Percentiles rank a stretch among this genome's conserved stretches.
Conservation (phyloP, 2,329 filamentous ascomycete genomes). For the Dactylellina cionopaga region DNA sequence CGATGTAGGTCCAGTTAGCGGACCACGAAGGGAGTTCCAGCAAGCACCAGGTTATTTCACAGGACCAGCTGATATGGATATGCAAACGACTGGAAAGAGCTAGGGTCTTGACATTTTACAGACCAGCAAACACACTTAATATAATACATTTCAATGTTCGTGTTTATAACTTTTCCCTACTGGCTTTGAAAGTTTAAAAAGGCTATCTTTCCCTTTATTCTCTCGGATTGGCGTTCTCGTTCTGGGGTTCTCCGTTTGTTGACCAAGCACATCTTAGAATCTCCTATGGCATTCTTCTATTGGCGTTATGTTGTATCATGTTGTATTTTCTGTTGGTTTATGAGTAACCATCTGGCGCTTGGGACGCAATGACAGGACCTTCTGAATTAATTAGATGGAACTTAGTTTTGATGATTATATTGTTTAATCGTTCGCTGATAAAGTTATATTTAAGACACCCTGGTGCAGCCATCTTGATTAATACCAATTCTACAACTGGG, state of each 20-base stretch:
- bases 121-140: neutral
- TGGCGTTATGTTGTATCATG: neutral
- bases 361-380: too few species aligned
- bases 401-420: too few species aligned
- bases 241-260: neutral
- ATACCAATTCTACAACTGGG: too few species aligned
- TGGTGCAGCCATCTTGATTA: too few species aligned
- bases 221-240: constrained; percentile 15
- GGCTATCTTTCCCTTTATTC: neutral
- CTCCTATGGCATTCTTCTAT: constrained; percentile 5
- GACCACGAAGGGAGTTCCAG: constrained; percentile 54
- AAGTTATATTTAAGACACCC: too few species aligned
- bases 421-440: too few species aligned
- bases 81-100: constrained; percentile 32
- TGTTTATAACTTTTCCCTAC: constrained; percentile 18
- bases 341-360: too few species aligned
- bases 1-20: constrained; percentile 56
- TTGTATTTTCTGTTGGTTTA: too few species aligned
- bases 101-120: constrained; percentile 7
- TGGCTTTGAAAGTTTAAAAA: neutral
- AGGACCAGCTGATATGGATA: constrained; percentile 42
- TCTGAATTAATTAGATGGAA: too few species aligned
- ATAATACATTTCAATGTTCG: neutral
- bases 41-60: constrained; percentile 45
- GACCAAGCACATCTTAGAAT: neutral